Base-by-base conservation (phyloP, 345 rosid species). In the Lenwebbia sp. region DNA sequence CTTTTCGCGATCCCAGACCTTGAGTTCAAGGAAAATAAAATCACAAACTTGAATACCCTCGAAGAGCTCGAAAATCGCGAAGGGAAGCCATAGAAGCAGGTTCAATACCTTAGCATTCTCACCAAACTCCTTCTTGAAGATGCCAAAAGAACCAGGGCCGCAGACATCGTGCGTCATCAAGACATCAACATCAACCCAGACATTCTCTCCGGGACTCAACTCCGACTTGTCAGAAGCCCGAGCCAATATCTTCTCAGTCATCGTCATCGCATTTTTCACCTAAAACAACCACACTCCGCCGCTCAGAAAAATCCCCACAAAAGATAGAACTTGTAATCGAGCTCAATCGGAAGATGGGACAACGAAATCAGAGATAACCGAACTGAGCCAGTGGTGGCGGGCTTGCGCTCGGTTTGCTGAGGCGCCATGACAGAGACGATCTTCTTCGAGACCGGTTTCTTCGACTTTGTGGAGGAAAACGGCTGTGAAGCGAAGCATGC, bases 1-100 rank as follows among this genome's bases (percentile, higher is more conserved):
- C 93, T 96, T 96, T 91, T 97, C 98, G 12, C 94, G 94, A 87
- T 97, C 99, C 99, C 99, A 97, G 85, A 97, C 99, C 99, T 97
- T 88, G 86, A 90, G 76, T 62, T 82, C 51, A 19, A 41, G 82
- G 86, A 58, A 33, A 87, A 50, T 65, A 82, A 88, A 86, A 65
- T 22, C 78, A 84, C 8, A 47, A 60, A 7, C 52, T 28, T 49
- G 81, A 60, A 23, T 7, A 37, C 81, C 40, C 81, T 70, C 26
- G 37, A 17, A 33, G 47, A 70, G 47, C 78, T 37, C 25, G 13
- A 33, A 33, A 70, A 33, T 22, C 78, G 37, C 44, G 13, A 70
- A 70, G 26, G 81, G 81, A 70, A 70, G 81, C 26, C 26, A 22
- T 40, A 21, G 81, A 21, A 70, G 81, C 47, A 44, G 47, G 10